A percentile compares a stretch with the other conserved stretches of the same genome.
Evolutionary conservation across 495 filamentous ascomycete species (phyloP).

Genomic region (Aspergillus conjunctus): DNA sequence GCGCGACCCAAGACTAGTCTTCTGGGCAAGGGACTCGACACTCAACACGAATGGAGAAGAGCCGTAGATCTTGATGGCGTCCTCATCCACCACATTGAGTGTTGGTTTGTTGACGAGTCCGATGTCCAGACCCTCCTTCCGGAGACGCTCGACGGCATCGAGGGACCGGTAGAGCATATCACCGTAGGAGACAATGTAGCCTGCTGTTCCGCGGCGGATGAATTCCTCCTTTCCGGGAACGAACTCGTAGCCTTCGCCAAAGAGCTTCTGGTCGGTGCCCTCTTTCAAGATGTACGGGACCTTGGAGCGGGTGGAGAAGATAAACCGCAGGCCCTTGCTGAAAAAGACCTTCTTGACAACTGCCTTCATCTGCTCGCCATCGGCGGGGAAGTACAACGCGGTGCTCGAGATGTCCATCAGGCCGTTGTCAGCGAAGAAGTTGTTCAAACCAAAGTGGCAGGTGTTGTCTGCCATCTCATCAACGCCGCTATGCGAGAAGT

Average conservation of each 20-base stretch:
- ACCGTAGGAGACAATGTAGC: conserved; percentile 44
- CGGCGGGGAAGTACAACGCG: conserved; percentile 43
- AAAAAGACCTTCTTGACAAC: conserved; percentile 43
- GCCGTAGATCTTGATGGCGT: conserved; percentile 40
- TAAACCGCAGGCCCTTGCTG: conserved; percentile 39
- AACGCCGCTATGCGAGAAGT: conserved; percentile 46
- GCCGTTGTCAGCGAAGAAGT: conserved; percentile 47
- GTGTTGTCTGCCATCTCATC: conserved; percentile 50
- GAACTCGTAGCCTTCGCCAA: conserved; percentile 40
- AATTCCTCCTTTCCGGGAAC: conserved; percentile 44
- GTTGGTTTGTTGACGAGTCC: conserved; percentile 46
- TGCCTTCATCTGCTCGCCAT: conserved; percentile 49
- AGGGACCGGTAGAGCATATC: conserved; percentile 48
- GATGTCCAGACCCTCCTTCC: conserved; percentile 36
- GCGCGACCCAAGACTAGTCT: conserved; percentile 46
- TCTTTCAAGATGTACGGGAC: conserved; percentile 46
- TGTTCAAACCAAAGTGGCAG: conserved; percentile 46
- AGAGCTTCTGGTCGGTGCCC: conserved; percentile 39
- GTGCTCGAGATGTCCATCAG: conserved; percentile 39
- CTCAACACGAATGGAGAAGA: conserved; percentile 39
- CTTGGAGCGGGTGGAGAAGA: conserved; percentile 47
- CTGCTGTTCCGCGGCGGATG: conserved; percentile 38
- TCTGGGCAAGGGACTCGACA: conserved; percentile 44
- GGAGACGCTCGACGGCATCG: conserved; percentile 41
- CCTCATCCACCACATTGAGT: conserved; percentile 43